These are phyloP conservation scores for Penicillium sp. DNA, from an alignment of 2,329 filamentous ascomycete genomes.

Conservation along the genomic window DNA sequence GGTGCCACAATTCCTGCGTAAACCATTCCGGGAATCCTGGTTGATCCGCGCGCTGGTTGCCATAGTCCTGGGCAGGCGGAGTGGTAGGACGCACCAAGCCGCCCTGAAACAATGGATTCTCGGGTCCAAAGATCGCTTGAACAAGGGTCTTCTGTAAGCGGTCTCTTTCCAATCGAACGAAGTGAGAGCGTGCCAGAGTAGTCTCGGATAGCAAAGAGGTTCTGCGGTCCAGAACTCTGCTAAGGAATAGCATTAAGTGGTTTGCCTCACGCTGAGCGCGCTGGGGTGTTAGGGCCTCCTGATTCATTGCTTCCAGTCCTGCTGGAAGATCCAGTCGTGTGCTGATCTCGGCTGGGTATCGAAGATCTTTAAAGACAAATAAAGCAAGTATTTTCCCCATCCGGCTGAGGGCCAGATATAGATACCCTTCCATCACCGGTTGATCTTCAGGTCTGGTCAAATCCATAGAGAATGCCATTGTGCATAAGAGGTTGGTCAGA, in stretches of 20 bases:
- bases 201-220: not conserved
- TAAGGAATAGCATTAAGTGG: slow-evolving; percentile 37
- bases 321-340: not conserved
- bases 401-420: slow-evolving; percentile 39
- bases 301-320: slow-evolving; percentile 27
- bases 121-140: slow-evolving; percentile 41
- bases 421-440: slow-evolving; percentile 42
- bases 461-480: slow-evolving; percentile 33
- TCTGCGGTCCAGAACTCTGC: slow-evolving; percentile 24
- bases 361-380: slow-evolving; percentile 39
- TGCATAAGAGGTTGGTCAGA: slow-evolving; percentile 28
- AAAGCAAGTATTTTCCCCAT: slow-evolving; percentile 42
- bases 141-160: slow-evolving; percentile 43
- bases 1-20: slow-evolving; percentile 54
- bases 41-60: slow-evolving; percentile 20
- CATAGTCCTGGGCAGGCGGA: slow-evolving; percentile 20
- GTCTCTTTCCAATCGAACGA: slow-evolving; percentile 26
- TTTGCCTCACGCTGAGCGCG: slow-evolving; percentile 35
- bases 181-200: slow-evolving; percentile 5
- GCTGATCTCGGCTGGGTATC: slow-evolving; percentile 27
- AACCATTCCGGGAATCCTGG: slow-evolving; percentile 53
- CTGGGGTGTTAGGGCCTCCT: slow-evolving; percentile 23
- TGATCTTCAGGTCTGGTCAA: slow-evolving; percentile 25
- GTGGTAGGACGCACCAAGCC: slow-evolving; percentile 24
- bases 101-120: slow-evolving; percentile 32